These are phyloP conservation scores for Sordariomycetes sp. DNA, from an alignment of 2,329 filamentous ascomycete genomes.

Conservation along the genomic window DNA sequence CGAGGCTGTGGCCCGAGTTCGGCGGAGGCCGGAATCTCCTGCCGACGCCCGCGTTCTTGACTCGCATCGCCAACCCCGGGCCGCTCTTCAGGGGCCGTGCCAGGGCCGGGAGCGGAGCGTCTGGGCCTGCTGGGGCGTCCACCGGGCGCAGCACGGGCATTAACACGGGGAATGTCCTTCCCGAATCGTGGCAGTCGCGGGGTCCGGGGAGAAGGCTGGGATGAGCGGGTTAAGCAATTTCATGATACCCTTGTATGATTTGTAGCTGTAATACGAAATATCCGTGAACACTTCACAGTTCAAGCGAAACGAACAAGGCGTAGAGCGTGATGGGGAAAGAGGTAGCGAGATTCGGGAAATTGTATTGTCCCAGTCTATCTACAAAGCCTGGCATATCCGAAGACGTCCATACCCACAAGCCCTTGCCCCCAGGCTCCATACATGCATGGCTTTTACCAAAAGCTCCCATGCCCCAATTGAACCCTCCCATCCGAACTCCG, in stretches of 20 bases:
- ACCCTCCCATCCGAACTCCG: neutral
- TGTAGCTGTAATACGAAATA: neutral
- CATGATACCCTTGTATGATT: neutral
- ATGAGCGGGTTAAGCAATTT: constrained; percentile 14
- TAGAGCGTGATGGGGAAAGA: neutral
- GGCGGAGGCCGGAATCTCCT: constrained; percentile 73
- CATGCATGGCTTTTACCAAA: neutral
- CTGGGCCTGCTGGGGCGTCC: constrained; percentile 1
- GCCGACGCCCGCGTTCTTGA: constrained; percentile 62
- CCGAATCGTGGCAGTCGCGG: constrained; percentile 53
- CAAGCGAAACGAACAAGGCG: neutral
- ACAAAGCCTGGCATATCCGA: neutral
- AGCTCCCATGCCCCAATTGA: too few species aligned
- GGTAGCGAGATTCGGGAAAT: neutral
- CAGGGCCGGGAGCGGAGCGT: constrained; percentile 3
- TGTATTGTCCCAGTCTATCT: neutral
- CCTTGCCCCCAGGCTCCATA: neutral
- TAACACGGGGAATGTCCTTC: constrained; percentile 32
- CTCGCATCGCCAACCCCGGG: constrained; percentile 45
- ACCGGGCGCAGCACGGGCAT: constrained; percentile 18
- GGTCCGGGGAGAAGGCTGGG: constrained; percentile 55
- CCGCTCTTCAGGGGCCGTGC: neutral
- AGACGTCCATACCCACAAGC: neutral
- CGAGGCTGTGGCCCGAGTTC: constrained; percentile 78
- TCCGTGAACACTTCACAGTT: neutral